Conservation (phyloP, 2,329 filamentous ascomycete genomes). For the Lasiodiplodia sp. region DNA sequence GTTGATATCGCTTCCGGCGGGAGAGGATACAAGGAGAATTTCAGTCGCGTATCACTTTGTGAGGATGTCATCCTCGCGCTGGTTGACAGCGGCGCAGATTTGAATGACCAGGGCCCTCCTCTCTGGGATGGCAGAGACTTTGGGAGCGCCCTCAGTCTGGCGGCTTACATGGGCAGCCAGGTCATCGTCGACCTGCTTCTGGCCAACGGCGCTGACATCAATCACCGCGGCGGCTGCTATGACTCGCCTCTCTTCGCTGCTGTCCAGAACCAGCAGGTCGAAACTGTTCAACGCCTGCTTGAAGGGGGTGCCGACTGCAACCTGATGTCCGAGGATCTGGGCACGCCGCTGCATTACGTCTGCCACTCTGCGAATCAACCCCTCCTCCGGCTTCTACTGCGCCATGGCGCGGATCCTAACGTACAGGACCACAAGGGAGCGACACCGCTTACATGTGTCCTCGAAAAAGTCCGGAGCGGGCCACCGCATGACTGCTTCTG, state of each 20-base stretch:
- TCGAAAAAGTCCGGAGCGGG: background rate
- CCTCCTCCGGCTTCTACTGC: background rate
- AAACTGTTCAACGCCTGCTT: background rate
- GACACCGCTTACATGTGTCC: background rate
- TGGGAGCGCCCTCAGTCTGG: background rate
- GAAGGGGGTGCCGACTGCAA: background rate
- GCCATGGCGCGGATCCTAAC: conserved; percentile 3
- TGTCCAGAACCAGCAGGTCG: background rate
- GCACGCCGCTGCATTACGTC: background rate
- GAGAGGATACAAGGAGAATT: too few relatives aligned
- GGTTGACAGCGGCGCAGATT: too few relatives aligned
- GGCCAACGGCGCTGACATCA: background rate
- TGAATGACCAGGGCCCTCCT: too few relatives aligned
- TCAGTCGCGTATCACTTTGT: too few relatives aligned
- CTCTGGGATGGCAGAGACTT: background rate
- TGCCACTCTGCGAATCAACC: background rate
- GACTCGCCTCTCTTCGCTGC: background rate
- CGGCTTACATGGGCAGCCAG: background rate
- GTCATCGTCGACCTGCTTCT: background rate
- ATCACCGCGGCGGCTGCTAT: background rate
- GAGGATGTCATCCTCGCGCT: too few relatives aligned
- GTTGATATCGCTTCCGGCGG: too few relatives aligned
- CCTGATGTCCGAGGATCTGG: background rate
- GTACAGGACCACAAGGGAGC: background rate
- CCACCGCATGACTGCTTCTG: background rate